A percentile compares a stretch with the other conserved stretches of the same genome.
Conservation (phyloP, 2,329 filamentous ascomycete species). For the Tolypocladium nubicola region DNA sequence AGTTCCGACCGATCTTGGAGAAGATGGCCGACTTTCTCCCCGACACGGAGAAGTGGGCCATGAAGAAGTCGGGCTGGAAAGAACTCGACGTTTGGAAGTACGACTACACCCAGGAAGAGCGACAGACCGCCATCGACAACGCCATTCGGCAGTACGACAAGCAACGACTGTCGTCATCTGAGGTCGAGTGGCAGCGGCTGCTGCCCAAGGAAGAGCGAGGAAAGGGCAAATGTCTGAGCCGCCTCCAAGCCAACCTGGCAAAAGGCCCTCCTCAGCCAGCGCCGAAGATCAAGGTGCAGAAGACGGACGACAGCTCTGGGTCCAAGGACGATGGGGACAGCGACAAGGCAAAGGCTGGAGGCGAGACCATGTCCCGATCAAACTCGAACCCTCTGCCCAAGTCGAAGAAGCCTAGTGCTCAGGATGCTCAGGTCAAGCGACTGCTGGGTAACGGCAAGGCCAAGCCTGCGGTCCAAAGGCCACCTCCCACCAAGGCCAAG, state of each 20-base stretch:
- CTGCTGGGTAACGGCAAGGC: conserved; percentile 28
- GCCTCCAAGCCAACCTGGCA: conserved; percentile 47
- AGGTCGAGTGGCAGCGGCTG: conserved; percentile 52
- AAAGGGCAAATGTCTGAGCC: conserved; percentile 49
- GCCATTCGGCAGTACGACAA: conserved; percentile 50
- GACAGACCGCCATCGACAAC: conserved; percentile 50
- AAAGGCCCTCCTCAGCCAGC: conserved; percentile 36
- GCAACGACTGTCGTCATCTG: conserved; percentile 42
- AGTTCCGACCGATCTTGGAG: conserved; percentile 41
- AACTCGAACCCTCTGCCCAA: conserved; percentile 42
- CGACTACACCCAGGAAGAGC: conserved; percentile 42
- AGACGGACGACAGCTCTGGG: conserved; percentile 34
- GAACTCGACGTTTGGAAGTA: conserved; percentile 56
- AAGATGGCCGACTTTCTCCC: conserved; percentile 47
- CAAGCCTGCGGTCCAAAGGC: conserved; percentile 20
- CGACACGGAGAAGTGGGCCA: conserved; percentile 38
- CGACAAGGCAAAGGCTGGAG: conserved; percentile 19
- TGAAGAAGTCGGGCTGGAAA: conserved; percentile 49
- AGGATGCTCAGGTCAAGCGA: conserved; percentile 46
- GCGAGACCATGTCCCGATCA: conserved; percentile 37
- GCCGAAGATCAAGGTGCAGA: conserved; percentile 40
- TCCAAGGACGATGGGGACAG: conserved; percentile 26
- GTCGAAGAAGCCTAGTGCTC: conserved; percentile 44
- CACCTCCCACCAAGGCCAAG: conserved; percentile 32
- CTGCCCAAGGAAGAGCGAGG: conserved; percentile 46